A percentile compares a stretch with the other conserved stretches of the same genome.
Evolutionary conservation across 2,329 filamentous ascomycete species (phyloP).

Genomic region (Verticillium nubilum): DNA sequence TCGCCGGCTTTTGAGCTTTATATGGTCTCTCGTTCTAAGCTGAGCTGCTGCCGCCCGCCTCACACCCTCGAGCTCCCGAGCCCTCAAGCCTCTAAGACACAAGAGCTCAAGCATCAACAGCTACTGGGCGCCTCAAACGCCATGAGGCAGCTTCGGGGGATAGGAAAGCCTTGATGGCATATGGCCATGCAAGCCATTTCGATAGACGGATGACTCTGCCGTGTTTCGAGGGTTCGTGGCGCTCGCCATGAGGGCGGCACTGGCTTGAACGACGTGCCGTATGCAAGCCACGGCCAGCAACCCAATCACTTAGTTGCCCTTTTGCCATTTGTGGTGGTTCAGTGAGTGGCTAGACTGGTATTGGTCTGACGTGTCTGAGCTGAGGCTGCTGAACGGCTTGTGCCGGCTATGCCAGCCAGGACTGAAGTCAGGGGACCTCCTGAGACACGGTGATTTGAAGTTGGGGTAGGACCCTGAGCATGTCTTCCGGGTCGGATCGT

Average conservation of each 20-base stretch:
- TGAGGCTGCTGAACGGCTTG: not conserved
- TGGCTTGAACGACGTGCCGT: not conserved
- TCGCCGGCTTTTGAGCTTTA: not conserved
- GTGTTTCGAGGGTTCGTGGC: not conserved
- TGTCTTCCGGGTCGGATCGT: not conserved
- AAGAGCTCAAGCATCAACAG: not conserved
- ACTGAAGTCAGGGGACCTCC: too few species aligned
- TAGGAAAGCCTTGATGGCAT: not conserved
- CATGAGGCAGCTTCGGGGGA: not conserved
- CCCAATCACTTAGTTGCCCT: not conserved
- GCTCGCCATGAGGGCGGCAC: not conserved
- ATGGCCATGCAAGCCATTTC: not conserved
- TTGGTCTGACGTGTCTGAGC: not conserved
- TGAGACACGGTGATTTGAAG: not conserved
- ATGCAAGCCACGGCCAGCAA: not conserved
- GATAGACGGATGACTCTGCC: not conserved
- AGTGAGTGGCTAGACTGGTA: not conserved
- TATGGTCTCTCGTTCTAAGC: not conserved
- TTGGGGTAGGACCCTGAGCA: not conserved
- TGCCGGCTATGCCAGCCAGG: too few species aligned
- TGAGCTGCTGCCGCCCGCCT: not conserved
- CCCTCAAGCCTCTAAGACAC: not conserved
- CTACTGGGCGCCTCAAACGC: not conserved
- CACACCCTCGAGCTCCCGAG: not conserved
- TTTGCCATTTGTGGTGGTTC: not conserved